Conservation (phyloP, 2,329 filamentous ascomycete species). For the Taxawa tesnikishii region DNA sequence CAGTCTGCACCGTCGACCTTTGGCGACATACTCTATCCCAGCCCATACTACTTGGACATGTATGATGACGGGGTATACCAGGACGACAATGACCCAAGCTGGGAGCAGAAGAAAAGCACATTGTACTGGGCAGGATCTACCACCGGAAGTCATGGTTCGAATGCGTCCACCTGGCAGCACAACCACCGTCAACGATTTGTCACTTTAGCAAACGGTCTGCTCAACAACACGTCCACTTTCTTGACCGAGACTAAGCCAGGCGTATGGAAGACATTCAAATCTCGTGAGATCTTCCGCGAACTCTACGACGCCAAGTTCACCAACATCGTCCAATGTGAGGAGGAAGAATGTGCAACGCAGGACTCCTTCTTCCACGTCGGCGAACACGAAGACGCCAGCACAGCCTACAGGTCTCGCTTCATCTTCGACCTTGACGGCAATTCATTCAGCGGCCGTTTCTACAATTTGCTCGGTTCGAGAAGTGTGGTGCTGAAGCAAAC, state of each 20-base stretch:
- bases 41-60: slow-evolving; percentile 26
- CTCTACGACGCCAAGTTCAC: slow-evolving; percentile 36
- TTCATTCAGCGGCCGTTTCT: slow-evolving; percentile 41
- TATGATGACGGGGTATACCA: slow-evolving; percentile 31
- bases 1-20: slow-evolving; percentile 34
- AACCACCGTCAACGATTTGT: slow-evolving; percentile 35
- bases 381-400: neutral
- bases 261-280: slow-evolving; percentile 7
- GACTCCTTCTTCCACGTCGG: slow-evolving; percentile 10
- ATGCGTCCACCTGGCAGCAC: slow-evolving; percentile 23
- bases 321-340: slow-evolving; percentile 32
- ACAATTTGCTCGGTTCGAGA: slow-evolving; percentile 36
- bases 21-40: slow-evolving; percentile 37
- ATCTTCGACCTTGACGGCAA: slow-evolving; percentile 46
- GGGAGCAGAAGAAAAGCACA: slow-evolving; percentile 37
- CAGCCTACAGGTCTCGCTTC: slow-evolving; percentile 19
- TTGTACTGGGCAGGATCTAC: slow-evolving; percentile 48
- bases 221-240: slow-evolving; percentile 8
- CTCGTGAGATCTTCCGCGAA: slow-evolving; percentile 21
- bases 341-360: slow-evolving; percentile 18
- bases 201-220: slow-evolving; percentile 21
- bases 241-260: slow-evolving; percentile 8
- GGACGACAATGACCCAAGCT: slow-evolving; percentile 27
- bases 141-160: slow-evolving; percentile 33
- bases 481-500: slow-evolving; percentile 41